These are phyloP conservation scores for Dactylonectria macrodidyma DNA, from an alignment of 2,329 filamentous ascomycete species.

Conservation along the genomic window DNA sequence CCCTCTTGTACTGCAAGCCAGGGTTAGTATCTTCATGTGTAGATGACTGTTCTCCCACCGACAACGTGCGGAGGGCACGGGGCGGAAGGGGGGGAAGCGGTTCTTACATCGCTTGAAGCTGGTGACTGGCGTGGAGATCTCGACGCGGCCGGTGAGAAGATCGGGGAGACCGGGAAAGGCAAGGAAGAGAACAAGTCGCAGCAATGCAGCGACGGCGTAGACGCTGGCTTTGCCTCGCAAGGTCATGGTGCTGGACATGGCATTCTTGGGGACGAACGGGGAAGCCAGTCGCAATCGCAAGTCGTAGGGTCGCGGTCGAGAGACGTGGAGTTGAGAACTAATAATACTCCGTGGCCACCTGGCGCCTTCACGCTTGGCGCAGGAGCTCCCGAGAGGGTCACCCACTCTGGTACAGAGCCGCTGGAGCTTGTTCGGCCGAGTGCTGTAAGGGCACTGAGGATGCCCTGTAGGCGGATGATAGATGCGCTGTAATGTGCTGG, in stretches of 20 bases:
- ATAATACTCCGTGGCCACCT: conserved; percentile 49
- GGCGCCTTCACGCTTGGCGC: conserved; percentile 46
- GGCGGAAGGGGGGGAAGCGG: neutral
- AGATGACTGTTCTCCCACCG: neutral
- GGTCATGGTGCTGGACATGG: conserved; percentile 57
- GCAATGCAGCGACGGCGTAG: conserved; percentile 81
- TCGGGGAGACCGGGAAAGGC: conserved; percentile 88
- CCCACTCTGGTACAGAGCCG: conserved; percentile 39
- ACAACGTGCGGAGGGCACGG: neutral
- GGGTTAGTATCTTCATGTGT: conserved; percentile 18
- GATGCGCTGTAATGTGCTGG: conserved; percentile 30
- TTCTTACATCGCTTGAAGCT: conserved; percentile 95
- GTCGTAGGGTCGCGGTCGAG: conserved; percentile 44
- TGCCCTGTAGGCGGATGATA: conserved; percentile 18
- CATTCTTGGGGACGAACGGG: conserved; percentile 48
- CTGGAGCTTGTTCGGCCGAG: conserved; percentile 32
- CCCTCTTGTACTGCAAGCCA: conserved; percentile 80
- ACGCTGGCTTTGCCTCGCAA: conserved; percentile 66
- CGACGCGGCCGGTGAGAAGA: conserved; percentile 90
- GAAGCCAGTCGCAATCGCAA: conserved; percentile 34
- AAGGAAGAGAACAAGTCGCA: conserved; percentile 85
- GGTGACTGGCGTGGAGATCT: conserved; percentile 96
- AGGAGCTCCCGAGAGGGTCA: conserved; percentile 26
- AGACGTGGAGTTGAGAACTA: conserved; percentile 38
- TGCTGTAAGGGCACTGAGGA: conserved; percentile 33